Conservation (phyloP, 192 early-diverging fungal genomes). For the Martensiomyces pterosporus region DNA sequence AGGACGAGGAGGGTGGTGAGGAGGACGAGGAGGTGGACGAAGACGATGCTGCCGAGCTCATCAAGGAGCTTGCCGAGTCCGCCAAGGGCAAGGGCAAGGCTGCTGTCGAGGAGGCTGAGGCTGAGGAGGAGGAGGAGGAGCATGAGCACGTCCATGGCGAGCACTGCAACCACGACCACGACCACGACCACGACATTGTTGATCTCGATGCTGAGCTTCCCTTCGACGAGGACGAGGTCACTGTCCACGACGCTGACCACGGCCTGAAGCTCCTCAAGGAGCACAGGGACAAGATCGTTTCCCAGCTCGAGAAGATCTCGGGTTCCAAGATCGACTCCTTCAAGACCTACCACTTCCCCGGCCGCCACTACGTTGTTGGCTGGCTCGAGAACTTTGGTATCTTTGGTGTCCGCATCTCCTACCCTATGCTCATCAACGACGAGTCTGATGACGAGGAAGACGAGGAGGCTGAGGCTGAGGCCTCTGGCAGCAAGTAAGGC, state of each 20-base stretch:
- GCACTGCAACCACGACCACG: conserved; percentile 38
- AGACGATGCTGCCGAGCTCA: conserved; percentile 11
- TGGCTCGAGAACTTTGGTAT: conserved; percentile 50
- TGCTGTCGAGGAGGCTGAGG: conserved; percentile 10
- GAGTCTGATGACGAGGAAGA: conserved; percentile 23
- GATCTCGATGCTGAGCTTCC: conserved; percentile 37
- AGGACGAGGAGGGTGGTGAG: conserved; percentile 21
- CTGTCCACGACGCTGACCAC: conserved; percentile 14
- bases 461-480: conserved; percentile 17
- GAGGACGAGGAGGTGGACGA: conserved; percentile 26
- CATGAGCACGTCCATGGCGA: conserved; percentile 46
- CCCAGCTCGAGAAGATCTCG: conserved; percentile 33
- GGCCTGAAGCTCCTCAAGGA: conserved; percentile 47
- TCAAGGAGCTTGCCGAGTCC: conserved; percentile 3
- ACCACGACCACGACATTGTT: conserved; percentile 5
- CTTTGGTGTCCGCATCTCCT: conserved; percentile 49
- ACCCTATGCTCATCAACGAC: conserved; percentile 43
- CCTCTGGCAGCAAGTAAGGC: conserved; percentile 1
- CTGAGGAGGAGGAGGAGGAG: conserved; percentile 19
- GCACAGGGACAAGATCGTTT: conserved; percentile 24
- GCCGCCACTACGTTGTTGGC: conserved; percentile 48
- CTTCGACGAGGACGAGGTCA: conserved; percentile 38
- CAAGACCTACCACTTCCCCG: conserved; percentile 50
- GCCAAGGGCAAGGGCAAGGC: conserved; percentile 26
- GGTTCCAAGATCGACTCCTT: conserved; percentile 42